Evolutionary conservation across 2,329 filamentous ascomycete genomes (phyloP), one percentile per base, ranked within the genome.

Genomic region (Rosellinia necatrix): DNA sequence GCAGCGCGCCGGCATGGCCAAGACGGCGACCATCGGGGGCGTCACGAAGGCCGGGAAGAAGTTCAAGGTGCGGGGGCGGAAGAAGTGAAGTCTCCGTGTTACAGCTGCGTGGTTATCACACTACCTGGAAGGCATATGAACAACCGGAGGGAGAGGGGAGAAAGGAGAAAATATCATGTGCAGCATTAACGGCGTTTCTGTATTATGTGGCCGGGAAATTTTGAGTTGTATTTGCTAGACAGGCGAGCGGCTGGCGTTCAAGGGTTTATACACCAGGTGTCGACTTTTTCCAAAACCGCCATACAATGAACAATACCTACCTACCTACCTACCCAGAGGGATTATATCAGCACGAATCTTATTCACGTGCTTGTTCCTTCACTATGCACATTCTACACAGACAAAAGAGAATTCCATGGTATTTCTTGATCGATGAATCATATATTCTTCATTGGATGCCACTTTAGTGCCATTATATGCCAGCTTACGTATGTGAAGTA

Each of bases 1-100:
- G 51, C 83, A 87, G 70, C 76, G 80, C 56, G 81, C 83, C 15
- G 82, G 80, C 69, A 87, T 87, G 84, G 83, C 82, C 30, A 88
- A 88, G 75, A 85, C 83, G 62, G 76, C 81, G 7, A 87, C 84
- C 2, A 78, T 81, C 5, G 82, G 82, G 32, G 82, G 83, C 12
- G 66, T 77, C n/a, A 86, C 81, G 24, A 84, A 83, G 68, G 75
- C 76, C 34, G 84, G 85, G 21, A 81, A 81, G 71, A 86, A 84
- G 74, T 80, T 86, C 60, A 86, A 84, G 75, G 78, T 86, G 52
- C 79, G 82, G 60, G 78, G 83, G 70, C 78, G 85, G 61, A 88
- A 88, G 76, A 77, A 82, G 67, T 86, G 76, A 55, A 15, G 13
- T 6, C 10, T n/a, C 5, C n/a, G 3, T 21, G 9, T 22, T n/a